Percentiles rank a stretch among this genome's conserved stretches.
Conservation (phyloP, 2,329 filamentous ascomycete species). For the Didymella lethalis region DNA sequence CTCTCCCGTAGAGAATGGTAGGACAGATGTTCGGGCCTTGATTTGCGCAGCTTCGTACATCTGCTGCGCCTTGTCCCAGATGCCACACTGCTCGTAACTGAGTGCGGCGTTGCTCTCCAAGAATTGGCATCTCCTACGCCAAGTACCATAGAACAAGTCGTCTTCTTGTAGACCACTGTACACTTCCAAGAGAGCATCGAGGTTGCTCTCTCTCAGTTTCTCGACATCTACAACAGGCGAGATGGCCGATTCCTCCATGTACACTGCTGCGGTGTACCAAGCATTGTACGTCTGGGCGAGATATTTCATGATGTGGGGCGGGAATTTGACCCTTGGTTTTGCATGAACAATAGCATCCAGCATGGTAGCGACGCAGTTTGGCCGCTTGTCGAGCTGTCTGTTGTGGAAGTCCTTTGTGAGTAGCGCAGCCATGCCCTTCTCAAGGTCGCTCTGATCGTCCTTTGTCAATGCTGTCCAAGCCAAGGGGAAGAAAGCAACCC, state of each 20-base stretch:
- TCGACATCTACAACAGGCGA: conserved; percentile 84
- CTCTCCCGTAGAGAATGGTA: conserved; percentile 94
- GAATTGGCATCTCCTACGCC: conserved; percentile 93
- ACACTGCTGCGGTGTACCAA: conserved; percentile 94
- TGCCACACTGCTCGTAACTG: conserved; percentile 97
- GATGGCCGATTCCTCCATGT: conserved; percentile 88
- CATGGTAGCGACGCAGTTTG: conserved; percentile 93
- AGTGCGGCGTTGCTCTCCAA: conserved; percentile 97
- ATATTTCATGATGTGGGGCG: conserved; percentile 95
- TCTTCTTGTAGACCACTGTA: conserved; percentile 93
- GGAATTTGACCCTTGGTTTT: conserved; percentile 87
- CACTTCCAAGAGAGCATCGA: conserved; percentile 93
- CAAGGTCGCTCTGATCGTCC: conserved; percentile 88
- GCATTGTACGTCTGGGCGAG: conserved; percentile 92
- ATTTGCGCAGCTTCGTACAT: conserved; percentile 97
- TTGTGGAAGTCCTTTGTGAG: conserved; percentile 96
- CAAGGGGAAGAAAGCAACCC: conserved; percentile 89
- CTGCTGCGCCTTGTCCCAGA: conserved; percentile 99
- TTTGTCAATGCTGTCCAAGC: conserved; percentile 89
- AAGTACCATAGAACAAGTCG: conserved; percentile 96
- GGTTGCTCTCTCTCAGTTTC: conserved; percentile 87
- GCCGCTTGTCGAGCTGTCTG: conserved; percentile 90
- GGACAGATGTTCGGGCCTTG: conserved; percentile 93
- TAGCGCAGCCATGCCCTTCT: conserved; percentile 88
- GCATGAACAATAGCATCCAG: conserved; percentile 86